These are phyloP conservation scores for Skeletonema tropicum DNA, from an alignment of 108 stramenopile species.

Conservation along the genomic window DNA sequence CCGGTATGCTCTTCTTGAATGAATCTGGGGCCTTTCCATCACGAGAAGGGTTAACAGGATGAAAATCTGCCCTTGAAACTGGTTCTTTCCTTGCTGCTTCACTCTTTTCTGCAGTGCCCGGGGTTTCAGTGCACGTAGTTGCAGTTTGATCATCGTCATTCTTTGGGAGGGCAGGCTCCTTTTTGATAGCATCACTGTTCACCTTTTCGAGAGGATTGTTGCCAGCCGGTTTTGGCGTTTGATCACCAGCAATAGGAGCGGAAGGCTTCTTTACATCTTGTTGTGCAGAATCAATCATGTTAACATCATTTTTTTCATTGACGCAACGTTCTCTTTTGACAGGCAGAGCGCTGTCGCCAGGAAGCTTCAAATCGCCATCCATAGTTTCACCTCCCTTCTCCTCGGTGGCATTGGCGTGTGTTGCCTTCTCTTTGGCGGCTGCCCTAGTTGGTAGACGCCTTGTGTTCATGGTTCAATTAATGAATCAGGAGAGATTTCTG, in stretches of 20 bases:
- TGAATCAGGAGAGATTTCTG: not conserved
- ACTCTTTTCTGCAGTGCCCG: not conserved
- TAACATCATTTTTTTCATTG: not conserved
- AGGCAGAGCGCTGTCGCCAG: not conserved
- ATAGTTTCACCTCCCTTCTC: not conserved
- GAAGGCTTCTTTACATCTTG: not conserved
- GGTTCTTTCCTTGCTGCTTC: not conserved
- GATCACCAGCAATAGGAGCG: not conserved
- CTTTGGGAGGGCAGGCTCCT: not conserved
- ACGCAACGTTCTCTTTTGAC: not conserved
- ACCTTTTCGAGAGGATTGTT: not conserved
- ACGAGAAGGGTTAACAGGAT: not conserved
- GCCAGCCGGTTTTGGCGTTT: not conserved
- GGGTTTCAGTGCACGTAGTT: conserved; percentile 6
- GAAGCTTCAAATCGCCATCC: not conserved
- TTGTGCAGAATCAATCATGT: not conserved
- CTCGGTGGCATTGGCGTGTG: not conserved
- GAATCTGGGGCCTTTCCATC: not conserved
- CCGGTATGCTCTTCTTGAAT: not conserved
- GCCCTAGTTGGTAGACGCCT: not conserved
- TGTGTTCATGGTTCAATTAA: not conserved
- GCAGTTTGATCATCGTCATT: conserved; percentile 2
- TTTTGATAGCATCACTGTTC: not conserved
- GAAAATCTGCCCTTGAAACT: not conserved
- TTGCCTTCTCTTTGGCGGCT: not conserved